Percentiles rank a stretch among this genome's conserved stretches.
phyloP scores from a whole-genome alignment of 225 moss, liverwort and hornwort species.

The Bryoerythrophyllum caledonicum region DNA sequence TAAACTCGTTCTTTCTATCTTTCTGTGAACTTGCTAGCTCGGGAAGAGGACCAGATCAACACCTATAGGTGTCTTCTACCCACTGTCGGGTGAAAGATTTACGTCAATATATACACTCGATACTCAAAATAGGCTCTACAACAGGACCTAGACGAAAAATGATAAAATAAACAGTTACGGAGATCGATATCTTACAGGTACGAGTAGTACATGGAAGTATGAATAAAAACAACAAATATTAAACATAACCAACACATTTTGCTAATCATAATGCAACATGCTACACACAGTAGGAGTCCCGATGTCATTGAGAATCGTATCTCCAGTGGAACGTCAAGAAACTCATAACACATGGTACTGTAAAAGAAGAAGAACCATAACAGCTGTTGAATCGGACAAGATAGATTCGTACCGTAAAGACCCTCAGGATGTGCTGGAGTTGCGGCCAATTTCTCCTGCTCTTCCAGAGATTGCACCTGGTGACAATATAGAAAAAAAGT shows the following conservation, averaged over 20 bases:
- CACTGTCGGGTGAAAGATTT: not conserved
- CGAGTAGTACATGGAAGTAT: not conserved
- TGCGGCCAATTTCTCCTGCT: conserved; percentile 75
- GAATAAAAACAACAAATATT: not conserved
- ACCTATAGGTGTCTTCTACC: not conserved
- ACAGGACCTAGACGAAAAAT: not conserved
- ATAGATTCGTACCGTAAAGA: conserved; percentile 53
- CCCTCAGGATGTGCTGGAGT: conserved; percentile 83
- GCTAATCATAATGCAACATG: not conserved
- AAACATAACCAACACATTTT: not conserved
- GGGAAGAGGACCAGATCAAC: not conserved
- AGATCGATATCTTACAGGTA: not conserved
- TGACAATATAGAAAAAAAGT: not conserved
- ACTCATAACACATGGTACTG: not conserved
- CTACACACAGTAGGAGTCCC: not conserved
- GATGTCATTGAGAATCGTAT: not conserved
- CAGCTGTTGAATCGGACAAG: not conserved
- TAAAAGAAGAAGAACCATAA: not conserved
- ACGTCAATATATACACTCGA: not conserved
- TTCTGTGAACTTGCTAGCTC: conserved; percentile 7
- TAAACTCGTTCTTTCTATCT: not conserved
- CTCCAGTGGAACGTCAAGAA: not conserved
- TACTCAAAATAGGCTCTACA: conserved; percentile 7
- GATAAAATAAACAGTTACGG: not conserved
- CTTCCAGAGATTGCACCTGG: conserved; percentile 73